Evolutionary conservation across 345 rosid species (phyloP).

Genomic region (Kernera saxatilis): DNA sequence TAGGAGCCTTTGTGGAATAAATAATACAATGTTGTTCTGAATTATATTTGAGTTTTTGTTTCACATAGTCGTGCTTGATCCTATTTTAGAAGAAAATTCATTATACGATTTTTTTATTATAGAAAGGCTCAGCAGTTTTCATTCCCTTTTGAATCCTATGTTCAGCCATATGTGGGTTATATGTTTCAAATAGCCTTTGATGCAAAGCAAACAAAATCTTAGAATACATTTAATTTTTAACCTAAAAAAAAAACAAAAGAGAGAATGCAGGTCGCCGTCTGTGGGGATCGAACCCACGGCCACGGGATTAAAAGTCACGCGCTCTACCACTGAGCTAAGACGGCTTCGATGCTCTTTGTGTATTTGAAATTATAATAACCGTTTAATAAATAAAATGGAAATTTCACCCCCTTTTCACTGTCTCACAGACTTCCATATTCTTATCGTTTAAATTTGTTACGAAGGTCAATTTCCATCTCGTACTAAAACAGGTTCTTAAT

Average conservation of each 20-base stretch:
- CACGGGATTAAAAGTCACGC: too few species aligned
- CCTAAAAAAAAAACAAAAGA: neutral
- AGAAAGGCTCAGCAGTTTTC: too few species aligned
- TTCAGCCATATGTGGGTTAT: neutral
- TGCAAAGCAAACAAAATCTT: neutral
- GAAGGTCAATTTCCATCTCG: too few species aligned
- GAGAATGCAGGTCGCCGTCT: neutral
- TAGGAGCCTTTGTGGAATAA: slow-evolving; percentile 1
- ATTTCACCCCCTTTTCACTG: too few species aligned
- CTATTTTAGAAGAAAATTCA: neutral
- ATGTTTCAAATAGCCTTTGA: neutral
- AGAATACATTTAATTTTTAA: neutral
- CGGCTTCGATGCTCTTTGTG: neutral
- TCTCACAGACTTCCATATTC: too few species aligned
- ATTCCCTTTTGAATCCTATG: neutral
- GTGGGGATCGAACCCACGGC: slow-evolving; percentile 15
- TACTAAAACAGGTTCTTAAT: too few species aligned
- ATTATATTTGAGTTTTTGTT: neutral
- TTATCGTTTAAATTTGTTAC: too few species aligned
- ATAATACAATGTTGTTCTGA: neutral
- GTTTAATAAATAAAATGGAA: too few species aligned
- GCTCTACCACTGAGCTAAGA: slow-evolving; percentile 19
- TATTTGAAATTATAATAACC: too few species aligned
- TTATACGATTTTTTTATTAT: too few species aligned
- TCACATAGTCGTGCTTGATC: neutral